A percentile compares a stretch with the other conserved stretches of the same genome.
phyloP scores from a whole-genome alignment of 208 protist genomes.

The Naegleria fowleri region DNA sequence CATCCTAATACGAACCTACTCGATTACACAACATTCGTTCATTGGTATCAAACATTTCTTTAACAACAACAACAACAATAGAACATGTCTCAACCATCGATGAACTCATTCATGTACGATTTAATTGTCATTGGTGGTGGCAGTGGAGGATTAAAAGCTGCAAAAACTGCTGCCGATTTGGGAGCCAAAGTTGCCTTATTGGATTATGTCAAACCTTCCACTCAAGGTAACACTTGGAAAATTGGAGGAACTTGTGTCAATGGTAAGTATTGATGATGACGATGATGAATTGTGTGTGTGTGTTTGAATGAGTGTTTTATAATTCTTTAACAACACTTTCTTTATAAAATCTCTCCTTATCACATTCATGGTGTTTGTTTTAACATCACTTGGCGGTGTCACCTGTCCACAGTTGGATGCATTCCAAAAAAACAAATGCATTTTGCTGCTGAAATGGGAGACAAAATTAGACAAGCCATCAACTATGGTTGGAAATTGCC shows the following conservation, averaged over 20 bases:
- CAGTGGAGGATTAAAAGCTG: constrained; percentile 60
- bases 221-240: constrained; percentile 64
- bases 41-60: no score
- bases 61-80: no score
- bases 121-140: constrained; percentile 70
- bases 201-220: constrained; percentile 66
- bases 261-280: neutral
- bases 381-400: constrained; percentile 77
- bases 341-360: no score
- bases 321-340: no score
- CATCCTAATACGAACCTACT: no score
- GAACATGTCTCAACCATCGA: no score
- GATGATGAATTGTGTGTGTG: no score
- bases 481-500: constrained; percentile 44
- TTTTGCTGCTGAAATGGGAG: constrained; percentile 47
- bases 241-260: constrained; percentile 68
- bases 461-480: constrained; percentile 34
- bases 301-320: no score
- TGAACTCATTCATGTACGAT: constrained; percentile 49
- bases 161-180: constrained; percentile 51
- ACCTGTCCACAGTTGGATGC: constrained; percentile 73
- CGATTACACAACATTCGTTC: no score
- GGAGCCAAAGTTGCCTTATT: constrained; percentile 53
- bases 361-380: no score
- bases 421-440: constrained; percentile 79